Conservation (phyloP, 768 basidiomycete species). For the Fomitopsis pulvina region DNA sequence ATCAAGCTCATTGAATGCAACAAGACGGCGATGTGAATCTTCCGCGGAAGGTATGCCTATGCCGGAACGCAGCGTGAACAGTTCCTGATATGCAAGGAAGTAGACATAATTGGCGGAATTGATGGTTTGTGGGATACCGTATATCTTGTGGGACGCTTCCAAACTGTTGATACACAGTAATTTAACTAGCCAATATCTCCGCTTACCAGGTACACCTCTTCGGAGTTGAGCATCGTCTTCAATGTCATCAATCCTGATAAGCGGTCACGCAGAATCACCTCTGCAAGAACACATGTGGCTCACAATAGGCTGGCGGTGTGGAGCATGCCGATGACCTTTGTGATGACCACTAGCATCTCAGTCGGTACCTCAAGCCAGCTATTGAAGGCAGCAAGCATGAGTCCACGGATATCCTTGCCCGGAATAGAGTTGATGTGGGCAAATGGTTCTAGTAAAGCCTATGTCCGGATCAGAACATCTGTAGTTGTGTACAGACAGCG, state of each 20-base stretch:
- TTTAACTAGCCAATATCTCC: not conserved
- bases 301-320: conserved; percentile 92
- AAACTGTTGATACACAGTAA: not conserved
- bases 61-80: conserved; percentile 48
- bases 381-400: conserved; percentile 92
- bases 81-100: conserved; percentile 86
- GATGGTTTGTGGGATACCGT: conserved; percentile 93
- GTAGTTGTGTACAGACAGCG: not conserved
- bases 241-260: conserved; percentile 81
- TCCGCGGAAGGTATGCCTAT: conserved; percentile 4
- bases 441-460: conserved; percentile 73
- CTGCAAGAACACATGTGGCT: conserved; percentile 13
- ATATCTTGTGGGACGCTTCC: conserved; percentile 89
- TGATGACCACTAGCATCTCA: conserved; percentile 65
- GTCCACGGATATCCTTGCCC: conserved; percentile 87
- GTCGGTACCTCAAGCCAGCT: conserved; percentile 79
- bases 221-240: conserved; percentile 87
- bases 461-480: not conserved
- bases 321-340: conserved; percentile 84
- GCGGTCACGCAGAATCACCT: not conserved
- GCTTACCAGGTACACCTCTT: conserved; percentile 70
- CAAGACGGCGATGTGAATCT: conserved; percentile 14
- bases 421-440: conserved; percentile 77
- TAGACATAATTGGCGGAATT: conserved; percentile 97
- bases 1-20: conserved; percentile 45